Base-by-base conservation (phyloP, 2,329 filamentous ascomycete species). In the Chaetothyriales sp. region DNA sequence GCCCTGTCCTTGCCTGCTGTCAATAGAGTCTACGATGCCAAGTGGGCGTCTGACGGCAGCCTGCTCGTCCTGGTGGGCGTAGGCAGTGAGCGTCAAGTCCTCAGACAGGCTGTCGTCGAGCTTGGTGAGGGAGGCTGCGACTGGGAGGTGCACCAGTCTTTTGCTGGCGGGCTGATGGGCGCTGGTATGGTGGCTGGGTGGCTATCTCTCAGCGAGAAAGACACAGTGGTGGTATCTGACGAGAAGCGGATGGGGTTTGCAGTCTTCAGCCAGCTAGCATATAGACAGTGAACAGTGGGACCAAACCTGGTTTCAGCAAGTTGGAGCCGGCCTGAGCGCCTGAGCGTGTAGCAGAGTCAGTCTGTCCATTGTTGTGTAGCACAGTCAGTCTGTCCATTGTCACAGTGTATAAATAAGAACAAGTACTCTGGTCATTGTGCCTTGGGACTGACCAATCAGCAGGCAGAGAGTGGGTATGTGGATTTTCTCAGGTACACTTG, bases 21-120 rank as follows among this genome's bases (percentile, higher is more conserved):
- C 5, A 67, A 66, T 9, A 66, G 64, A n/a, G 65, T 81, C 15
- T 64, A 78, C 18, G 81, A 87, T 61, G 64, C 83, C 12, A 81
- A 82, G 61, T 86, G 88, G 60, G 72, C 85, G 44, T 73, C 83
- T 58, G 77, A 83, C 50, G 65, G 72, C 10, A 72, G 68, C 0
- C 63, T 88, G 1, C 70, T 87, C 49, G 57, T 85, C 1, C 72
- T 88, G 1, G 76, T 74, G 65, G 61, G 63, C 44, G 60, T 63
- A 32, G 50, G 56, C 19, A 60, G 22, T 12, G 50, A 53, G 46
- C 43, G 46, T 28, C 48, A 50, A 26, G 42, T 57, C 10, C 54
- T 54, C 39, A 25, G 44, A 15, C 39, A 51, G 9, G 22, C 43
- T 9, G 44, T 55, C 18, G 46, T 36, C 10, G 44, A 47, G 8